These are phyloP conservation scores for Chytriomyces sp. DNA, from an alignment of 192 early-diverging fungal genomes.

Conservation along the genomic window DNA sequence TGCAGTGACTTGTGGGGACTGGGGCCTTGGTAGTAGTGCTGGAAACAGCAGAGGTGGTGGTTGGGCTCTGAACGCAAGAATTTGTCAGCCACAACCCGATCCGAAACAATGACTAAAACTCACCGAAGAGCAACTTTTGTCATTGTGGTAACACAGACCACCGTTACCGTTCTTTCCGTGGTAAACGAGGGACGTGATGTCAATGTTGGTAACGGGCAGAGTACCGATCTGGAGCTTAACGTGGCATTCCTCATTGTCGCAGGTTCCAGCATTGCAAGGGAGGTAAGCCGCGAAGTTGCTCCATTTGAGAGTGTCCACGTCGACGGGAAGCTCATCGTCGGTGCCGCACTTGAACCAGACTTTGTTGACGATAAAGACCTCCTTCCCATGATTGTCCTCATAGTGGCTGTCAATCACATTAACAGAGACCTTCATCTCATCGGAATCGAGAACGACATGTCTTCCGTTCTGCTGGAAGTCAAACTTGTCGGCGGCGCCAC, in stretches of 20 bases:
- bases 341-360: neutral
- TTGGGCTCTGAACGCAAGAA: neutral
- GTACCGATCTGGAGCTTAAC: neutral
- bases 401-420: neutral
- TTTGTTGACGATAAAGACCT: neutral
- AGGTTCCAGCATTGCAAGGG: neutral
- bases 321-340: too few relatives aligned
- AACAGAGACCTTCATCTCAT: slow-evolving; percentile 3
- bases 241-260: neutral
- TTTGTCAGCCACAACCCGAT: neutral
- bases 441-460: neutral
- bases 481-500: neutral
- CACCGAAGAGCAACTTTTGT: neutral
- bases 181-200: neutral
- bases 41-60: neutral
- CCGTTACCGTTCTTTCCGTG: neutral
- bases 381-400: neutral
- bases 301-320: neutral
- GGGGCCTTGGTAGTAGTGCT: neutral
- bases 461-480: neutral
- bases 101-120: neutral
- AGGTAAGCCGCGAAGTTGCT: neutral
- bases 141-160: slow-evolving; percentile 5
- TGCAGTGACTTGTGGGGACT: neutral
- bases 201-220: neutral